Conservation (phyloP, 768 basidiomycete genomes). For the Amanita inopinata region DNA sequence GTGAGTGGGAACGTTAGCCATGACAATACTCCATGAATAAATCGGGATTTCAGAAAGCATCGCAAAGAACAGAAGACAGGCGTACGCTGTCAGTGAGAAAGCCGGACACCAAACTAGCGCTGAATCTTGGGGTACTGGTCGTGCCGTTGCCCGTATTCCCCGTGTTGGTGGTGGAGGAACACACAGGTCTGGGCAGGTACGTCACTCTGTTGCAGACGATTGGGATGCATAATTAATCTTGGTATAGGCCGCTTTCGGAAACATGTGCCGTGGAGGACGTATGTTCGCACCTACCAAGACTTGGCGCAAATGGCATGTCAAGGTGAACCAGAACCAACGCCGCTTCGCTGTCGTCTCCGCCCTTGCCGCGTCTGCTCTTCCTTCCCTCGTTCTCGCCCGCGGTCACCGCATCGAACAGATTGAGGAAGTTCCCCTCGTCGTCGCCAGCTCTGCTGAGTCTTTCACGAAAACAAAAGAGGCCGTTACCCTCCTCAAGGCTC, state of each 20-base stretch:
- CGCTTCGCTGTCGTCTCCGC: conserved; percentile 97
- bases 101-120: conserved; percentile 99
- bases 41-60: conserved; percentile 65
- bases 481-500: conserved; percentile 81
- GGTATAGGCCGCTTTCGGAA: conserved; percentile 90
- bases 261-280: conserved; percentile 99
- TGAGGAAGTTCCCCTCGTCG: conserved; percentile 92
- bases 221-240: conserved; percentile 6
- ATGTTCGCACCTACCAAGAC: conserved; percentile 99
- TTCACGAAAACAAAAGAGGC: conserved; percentile 97
- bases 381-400: conserved; percentile 96
- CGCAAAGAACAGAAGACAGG: conserved; percentile 96
- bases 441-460: conserved; percentile 70
- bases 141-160: conserved; percentile 99
- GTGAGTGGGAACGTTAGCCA: conserved; percentile 46
- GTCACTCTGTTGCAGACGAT: conserved; percentile 12
- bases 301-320: conserved; percentile 99
- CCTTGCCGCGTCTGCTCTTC: conserved; percentile 94
- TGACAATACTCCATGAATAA: background rate
- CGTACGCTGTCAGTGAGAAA: conserved; percentile 94
- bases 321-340: conserved; percentile 98
- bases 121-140: conserved; percentile 99
- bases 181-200: conserved; percentile 92
- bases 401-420: conserved; percentile 98
- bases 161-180: conserved; percentile 99